Base-by-base conservation (phyloP, 1,284 basidiomycete species). In the Ustilago shanxiensis region DNA sequence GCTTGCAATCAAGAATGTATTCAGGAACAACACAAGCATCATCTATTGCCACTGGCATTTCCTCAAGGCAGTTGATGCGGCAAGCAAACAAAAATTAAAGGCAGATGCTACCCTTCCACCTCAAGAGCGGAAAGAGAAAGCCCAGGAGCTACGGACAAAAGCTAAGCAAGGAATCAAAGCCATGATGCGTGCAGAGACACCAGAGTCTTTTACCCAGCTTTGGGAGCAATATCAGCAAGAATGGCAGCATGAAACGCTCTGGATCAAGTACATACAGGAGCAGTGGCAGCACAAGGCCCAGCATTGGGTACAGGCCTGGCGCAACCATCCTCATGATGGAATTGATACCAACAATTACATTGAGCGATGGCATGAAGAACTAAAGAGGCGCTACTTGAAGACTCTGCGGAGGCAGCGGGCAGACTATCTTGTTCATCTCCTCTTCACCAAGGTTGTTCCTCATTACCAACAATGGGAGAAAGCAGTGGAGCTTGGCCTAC, bases 41-140 rank as follows among this genome's bases (percentile, higher is more conserved):
- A 45, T 45, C 22, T 45, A 45, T 11, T 45, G 44, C 44, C 44
- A 45, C 22, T 45, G 44, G n/a, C 44, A 45, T 22, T 45, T 45
- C 22, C 44, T 45, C 44, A 45, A 45, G 13, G 44, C 44, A 16
- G 44, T 45, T 6, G 18, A 9, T 5, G 44, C 44, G 3, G 16
- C 13, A 3, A 45, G 44, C 16, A 45, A 45, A n/a, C 44, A 45
- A n/a, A 45, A 45, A n/a, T 20, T 45, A 3, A 45, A 45, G 44
- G 44, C n/a, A 16, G 22, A 45, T 2, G 44, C 20, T 13, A 22
- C 4, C 8, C 3, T 20, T n/a, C n/a, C n/a, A n/a, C 5, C 5
- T n/a, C 2, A n/a, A 3, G 22, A 8, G n/a, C 20, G 44, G 22
- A n/a, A 45, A 45, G 44, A 22, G n/a, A n/a, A n/a, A n/a, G n/a